Conservation (phyloP, 345 rosid species). For the Citrus inodora region DNA sequence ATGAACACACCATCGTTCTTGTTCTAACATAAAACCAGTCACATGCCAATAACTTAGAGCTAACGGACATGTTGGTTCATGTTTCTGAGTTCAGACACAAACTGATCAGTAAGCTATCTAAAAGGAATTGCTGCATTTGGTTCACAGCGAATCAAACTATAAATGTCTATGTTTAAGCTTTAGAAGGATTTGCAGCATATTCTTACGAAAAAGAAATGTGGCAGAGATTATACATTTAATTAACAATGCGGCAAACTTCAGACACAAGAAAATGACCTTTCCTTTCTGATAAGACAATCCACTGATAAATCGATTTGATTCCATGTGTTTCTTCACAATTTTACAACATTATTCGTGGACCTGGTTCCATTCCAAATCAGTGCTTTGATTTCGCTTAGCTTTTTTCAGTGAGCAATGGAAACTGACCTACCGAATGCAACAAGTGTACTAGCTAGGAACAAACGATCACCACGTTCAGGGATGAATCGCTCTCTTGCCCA, state of each 20-base stretch:
- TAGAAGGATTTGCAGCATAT: no score
- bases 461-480: not conserved
- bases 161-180: no score
- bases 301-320: not conserved
- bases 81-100: not conserved
- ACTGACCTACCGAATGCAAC: not conserved
- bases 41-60: not conserved
- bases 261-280: not conserved
- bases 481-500: not conserved
- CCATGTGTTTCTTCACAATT: not conserved
- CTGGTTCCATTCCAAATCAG: not conserved
- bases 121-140: not conserved
- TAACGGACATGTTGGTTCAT: conserved; percentile 11
- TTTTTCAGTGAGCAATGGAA: not conserved
- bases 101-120: not conserved
- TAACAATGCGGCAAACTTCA: not conserved
- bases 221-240: not conserved
- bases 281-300: not conserved
- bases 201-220: no score
- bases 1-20: not conserved
- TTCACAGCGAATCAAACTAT: no score
- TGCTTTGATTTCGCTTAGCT: not conserved
- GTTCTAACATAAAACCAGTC: not conserved
- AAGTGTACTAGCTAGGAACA: not conserved
- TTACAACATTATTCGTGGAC: no score